Evolutionary conservation across 805 yeast species (phyloP), one percentile per base, ranked within the genome.

Genomic region (Cyberlindnera americana): DNA sequence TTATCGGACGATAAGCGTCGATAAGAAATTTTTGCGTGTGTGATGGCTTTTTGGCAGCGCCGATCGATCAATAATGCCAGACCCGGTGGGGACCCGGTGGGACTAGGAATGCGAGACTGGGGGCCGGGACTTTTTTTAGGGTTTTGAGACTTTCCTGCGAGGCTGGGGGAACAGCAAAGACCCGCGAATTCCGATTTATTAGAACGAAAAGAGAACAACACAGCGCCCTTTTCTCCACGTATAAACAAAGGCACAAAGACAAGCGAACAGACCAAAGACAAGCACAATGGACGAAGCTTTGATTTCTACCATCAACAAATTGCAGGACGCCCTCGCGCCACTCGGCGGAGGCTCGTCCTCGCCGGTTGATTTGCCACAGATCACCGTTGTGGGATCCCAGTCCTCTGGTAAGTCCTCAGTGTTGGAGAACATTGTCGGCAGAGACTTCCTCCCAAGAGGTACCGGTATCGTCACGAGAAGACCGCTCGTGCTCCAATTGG

Each of bases 351-450:
- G 89, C 17, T 73, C 87, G 15, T 56, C 75, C 13, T 83, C 90
- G 16, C 91, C 95, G 8, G 89, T 88, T 38, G 96, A 88, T 63
- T 72, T 88, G 50, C 96, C 96, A 13, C 96, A 88, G 63, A 88
- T 88, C 57, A 87, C 96, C n/a, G 96, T 87, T 26, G 95, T 87
- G 32, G 96, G 96, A 29, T 86, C 95, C 5, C 96, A 87, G 61
- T 85, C 95, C 30, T 73, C 84, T 46, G 96, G 96, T 48, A 87
- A 87, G 65, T 82, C 91, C 18, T 86, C 95, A 0, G 96, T 87
- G 15, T 73, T 87, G 53, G 96, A 87, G 61, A 87, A 87, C 66
- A 85, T 87, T 49, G 95, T 89, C 29, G 95, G 95, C 12, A 74
- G 95, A 56, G 96, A 87, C 65, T 87, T 87, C 64, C 68, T 88